Evolutionary conservation across 2,329 filamentous ascomycete species (phyloP).

Genomic region (Emergomyces orientalis): DNA sequence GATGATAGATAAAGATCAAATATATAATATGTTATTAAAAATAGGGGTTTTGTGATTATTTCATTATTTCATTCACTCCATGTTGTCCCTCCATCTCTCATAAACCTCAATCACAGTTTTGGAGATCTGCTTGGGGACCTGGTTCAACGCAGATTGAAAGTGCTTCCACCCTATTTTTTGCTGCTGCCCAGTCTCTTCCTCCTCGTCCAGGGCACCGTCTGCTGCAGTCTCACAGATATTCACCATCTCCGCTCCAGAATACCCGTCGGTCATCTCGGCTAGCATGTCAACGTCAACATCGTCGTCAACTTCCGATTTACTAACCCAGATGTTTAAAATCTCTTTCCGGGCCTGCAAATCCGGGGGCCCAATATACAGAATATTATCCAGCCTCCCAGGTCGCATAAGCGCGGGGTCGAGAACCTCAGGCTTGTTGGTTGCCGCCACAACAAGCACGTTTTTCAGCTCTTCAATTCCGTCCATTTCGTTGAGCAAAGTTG

Average conservation of each 20-base stretch:
- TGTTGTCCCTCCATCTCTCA: conserved; percentile 42
- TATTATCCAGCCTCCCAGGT: conserved; percentile 73
- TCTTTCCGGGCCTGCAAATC: conserved; percentile 62
- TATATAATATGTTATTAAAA: background rate
- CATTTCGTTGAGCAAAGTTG: conserved; percentile 87
- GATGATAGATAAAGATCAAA: background rate
- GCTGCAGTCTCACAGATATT: conserved; percentile 47
- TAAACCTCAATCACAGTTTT: conserved; percentile 50
- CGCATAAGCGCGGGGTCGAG: conserved; percentile 80
- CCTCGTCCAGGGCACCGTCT: conserved; percentile 44
- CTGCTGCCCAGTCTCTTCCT: conserved; percentile 35
- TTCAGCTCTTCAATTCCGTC: conserved; percentile 81
- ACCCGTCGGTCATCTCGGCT: conserved; percentile 59
- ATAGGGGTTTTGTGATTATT: background rate
- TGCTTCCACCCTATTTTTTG: conserved; percentile 33
- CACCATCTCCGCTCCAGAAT: conserved; percentile 77
- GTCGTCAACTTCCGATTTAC: conserved; percentile 48
- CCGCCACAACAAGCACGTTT: conserved; percentile 77
- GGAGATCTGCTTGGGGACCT: conserved; percentile 52
- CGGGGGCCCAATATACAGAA: conserved; percentile 79
- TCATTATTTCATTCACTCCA: background rate
- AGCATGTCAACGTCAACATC: conserved; percentile 59
- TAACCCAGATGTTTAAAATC: conserved; percentile 62
- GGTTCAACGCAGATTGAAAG: conserved; percentile 35
- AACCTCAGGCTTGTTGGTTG: conserved; percentile 80